Base-by-base conservation (phyloP, 2,329 filamentous ascomycete genomes). In the Calonectria ilicicola region DNA sequence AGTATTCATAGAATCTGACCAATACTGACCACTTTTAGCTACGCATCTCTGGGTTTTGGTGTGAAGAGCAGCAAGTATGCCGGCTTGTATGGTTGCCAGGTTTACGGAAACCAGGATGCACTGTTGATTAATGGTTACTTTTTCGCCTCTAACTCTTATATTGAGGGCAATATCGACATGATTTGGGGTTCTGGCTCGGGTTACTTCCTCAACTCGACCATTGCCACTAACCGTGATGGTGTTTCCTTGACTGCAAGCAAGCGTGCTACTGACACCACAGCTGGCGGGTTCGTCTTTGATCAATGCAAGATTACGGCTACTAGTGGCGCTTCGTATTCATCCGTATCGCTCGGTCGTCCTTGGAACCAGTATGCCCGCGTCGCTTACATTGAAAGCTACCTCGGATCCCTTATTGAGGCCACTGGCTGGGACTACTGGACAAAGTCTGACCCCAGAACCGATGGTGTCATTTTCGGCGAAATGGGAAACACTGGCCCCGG, bases 81-180 rank as follows among this genome's bases (percentile, higher is more conserved):
- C 8, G 78, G 77, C 2, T 75, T 79, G 44, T 89, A 89, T 72
- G 87, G 83, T 17, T 85, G 85, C 73, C 79, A 83, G 10, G 82
- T 89, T 26, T 83, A 82, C 27, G 87, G 87, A 0, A 89, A 84
- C 77, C 87, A 89, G 74, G 87, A 89, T 75, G 88, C 87, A 2
- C 77, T 89, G 1, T 79, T 89, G n/a, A 86, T 86, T 19, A 83
- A 78, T 29, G 87, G 87, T 5, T 82, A 83, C 62, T 85, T 90
- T 72, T 84, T 89, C 46, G 88, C 88, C 70, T 83, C 84, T 26
- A 79, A 80, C 19, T 85, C 83, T 62, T 80, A 85, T 62, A 84
- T 89, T 46, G 82, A 85, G 66, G 87, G 87, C n/a, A 87, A 85
- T 2, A 88, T 87, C 35, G 87, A 89, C 65, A 86, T 87, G 81